phyloP scores from a whole-genome alignment of 2,329 filamentous ascomycete genomes.

The Aspergillus unguis region DNA sequence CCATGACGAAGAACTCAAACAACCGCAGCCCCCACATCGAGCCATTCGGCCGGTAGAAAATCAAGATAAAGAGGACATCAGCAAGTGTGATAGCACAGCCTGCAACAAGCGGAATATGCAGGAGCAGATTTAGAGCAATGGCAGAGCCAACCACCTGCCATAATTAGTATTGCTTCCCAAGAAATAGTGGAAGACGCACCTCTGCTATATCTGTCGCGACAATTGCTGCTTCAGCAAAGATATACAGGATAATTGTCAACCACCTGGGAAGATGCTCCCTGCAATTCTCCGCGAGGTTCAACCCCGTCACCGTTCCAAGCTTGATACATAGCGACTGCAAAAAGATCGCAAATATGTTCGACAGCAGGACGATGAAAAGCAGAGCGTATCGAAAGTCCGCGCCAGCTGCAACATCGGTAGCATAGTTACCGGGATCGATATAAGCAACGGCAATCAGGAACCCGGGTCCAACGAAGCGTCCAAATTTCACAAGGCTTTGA shows the following conservation, averaged over 20 bases:
- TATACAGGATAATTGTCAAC: conserved; percentile 61
- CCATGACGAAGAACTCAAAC: conserved; percentile 56
- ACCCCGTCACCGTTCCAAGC: conserved; percentile 65
- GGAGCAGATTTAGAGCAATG: conserved; percentile 54
- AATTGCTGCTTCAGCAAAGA: conserved; percentile 64
- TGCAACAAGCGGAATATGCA: conserved; percentile 53
- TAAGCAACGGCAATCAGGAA: conserved; percentile 50
- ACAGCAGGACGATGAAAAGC: conserved; percentile 48
- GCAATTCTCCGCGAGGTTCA: conserved; percentile 65
- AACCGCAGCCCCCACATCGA: conserved; percentile 51
- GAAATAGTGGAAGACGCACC: conserved; percentile 29
- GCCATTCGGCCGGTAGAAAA: conserved; percentile 54
- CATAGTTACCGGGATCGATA: conserved; percentile 51
- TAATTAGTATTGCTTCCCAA: neutral
- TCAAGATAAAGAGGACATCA: conserved; percentile 55
- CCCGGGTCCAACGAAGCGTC: conserved; percentile 46
- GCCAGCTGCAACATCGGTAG: conserved; percentile 49
- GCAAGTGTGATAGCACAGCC: conserved; percentile 57
- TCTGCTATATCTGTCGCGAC: conserved; percentile 71
- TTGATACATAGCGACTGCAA: conserved; percentile 54
- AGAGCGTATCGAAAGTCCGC: conserved; percentile 44
- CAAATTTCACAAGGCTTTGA: conserved; percentile 39
- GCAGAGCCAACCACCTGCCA: conserved; percentile 55
- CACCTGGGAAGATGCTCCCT: conserved; percentile 63
- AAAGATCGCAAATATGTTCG: conserved; percentile 49